A percentile compares a stretch with the other conserved stretches of the same genome.
These are phyloP conservation scores for Mucor lusitanicus DNA, from an alignment of 371 early-diverging fungal genomes.

Conservation along the genomic window DNA sequence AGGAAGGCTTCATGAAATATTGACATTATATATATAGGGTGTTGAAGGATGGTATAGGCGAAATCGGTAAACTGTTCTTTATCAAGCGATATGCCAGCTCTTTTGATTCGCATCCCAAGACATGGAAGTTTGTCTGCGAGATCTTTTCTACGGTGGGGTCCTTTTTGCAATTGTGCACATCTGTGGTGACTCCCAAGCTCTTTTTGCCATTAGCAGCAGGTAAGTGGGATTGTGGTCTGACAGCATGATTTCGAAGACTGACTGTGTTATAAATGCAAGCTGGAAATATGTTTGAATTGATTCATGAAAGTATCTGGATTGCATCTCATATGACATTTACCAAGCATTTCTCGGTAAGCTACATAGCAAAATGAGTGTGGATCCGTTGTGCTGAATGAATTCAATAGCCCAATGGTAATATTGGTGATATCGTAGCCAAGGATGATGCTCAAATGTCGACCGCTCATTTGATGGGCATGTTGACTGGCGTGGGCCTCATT, in stretches of 20 bases:
- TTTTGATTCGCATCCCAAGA: slow-evolving; percentile 76
- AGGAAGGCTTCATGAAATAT: too few relatives aligned
- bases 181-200: slow-evolving; percentile 46
- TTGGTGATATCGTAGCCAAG: slow-evolving; percentile 74
- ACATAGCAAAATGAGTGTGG: neutral
- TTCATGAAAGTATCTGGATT: slow-evolving; percentile 69
- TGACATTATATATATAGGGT: slow-evolving; percentile 35
- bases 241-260: neutral
- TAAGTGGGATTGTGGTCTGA: slow-evolving; percentile 3
- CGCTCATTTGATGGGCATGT: slow-evolving; percentile 68
- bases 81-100: slow-evolving; percentile 69
- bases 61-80: slow-evolving; percentile 75
- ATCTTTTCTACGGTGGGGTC: slow-evolving; percentile 57
- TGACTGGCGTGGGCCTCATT: slow-evolving; percentile 66
- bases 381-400: neutral
- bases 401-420: slow-evolving; percentile 57
- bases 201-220: slow-evolving; percentile 66
- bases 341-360: slow-evolving; percentile 64
- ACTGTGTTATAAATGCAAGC: slow-evolving; percentile 15
- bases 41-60: slow-evolving; percentile 71
- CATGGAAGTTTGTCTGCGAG: slow-evolving; percentile 69
- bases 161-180: slow-evolving; percentile 63
- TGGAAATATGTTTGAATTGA: slow-evolving; percentile 62
- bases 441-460: slow-evolving; percentile 77
- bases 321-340: slow-evolving; percentile 79